Percentiles rank a stretch among this genome's conserved stretches.
Evolutionary conservation across 2,329 filamentous ascomycete genomes (phyloP).

Genomic region (Tricladium varicosporioides): DNA sequence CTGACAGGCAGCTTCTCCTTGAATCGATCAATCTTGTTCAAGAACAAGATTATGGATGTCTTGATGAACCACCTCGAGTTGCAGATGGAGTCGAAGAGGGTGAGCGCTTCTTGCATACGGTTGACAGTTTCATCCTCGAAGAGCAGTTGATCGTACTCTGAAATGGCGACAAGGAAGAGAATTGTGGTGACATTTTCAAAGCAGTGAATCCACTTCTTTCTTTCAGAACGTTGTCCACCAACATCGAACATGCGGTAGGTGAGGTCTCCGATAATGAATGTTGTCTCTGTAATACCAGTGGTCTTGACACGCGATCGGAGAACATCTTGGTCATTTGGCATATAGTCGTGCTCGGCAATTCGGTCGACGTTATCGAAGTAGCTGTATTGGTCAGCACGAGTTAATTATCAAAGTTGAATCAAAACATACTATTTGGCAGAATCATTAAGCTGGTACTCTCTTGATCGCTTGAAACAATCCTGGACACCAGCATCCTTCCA

Average conservation of each 20-base stretch:
- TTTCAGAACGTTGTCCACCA: slow-evolving; percentile 70
- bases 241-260: slow-evolving; percentile 93
- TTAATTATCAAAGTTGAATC: not conserved
- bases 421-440: slow-evolving; percentile 83
- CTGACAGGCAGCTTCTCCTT: slow-evolving; percentile 80
- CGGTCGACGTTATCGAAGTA: slow-evolving; percentile 81
- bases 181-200: slow-evolving; percentile 83
- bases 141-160: slow-evolving; percentile 93
- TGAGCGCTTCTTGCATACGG: slow-evolving; percentile 87
- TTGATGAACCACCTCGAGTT: slow-evolving; percentile 90
- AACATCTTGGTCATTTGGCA: slow-evolving; percentile 93
- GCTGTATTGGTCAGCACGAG: slow-evolving; percentile 45
- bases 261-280: slow-evolving; percentile 88
- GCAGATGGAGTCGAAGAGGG: slow-evolving; percentile 83
- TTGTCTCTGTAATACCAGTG: slow-evolving; percentile 93
- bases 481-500: slow-evolving; percentile 87
- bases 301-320: slow-evolving; percentile 88
- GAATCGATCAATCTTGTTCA: slow-evolving; percentile 90
- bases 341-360: slow-evolving; percentile 72
- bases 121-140: slow-evolving; percentile 97
- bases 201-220: slow-evolving; percentile 79
- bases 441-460: slow-evolving; percentile 91
- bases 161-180: slow-evolving; percentile 91
- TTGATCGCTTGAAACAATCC: slow-evolving; percentile 79
- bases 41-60: slow-evolving; percentile 83